Base-by-base conservation (phyloP, 1,139 yeast genomes). In the Debaryomyces coudertii region DNA sequence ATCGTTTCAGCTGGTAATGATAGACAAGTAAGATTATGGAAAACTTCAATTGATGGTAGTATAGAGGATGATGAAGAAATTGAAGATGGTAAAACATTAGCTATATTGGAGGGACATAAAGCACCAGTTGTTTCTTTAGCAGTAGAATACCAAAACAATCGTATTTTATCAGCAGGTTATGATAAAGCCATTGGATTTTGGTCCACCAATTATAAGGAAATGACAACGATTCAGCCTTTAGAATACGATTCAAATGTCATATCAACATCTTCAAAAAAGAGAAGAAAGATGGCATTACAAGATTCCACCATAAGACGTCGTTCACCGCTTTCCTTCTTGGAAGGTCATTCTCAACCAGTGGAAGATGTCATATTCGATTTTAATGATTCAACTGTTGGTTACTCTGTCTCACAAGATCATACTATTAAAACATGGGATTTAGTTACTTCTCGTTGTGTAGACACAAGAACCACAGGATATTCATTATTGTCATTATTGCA, bases 401-500 rank as follows among this genome's bases (percentile, higher is more conserved):
- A 93, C 68, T 90, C 98, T 0, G 97, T 88, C 1, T 87, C 97
- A 3, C 97, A 90, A 65, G 98, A 93, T 69, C 99, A 93, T 64
- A 83, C 96, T 1, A 83, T 93, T 53, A 87, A 88, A 60, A 93
- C 99, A 0, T 93, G 99, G 98, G 99, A 93, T 71, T 75, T 92
- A 58, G 85, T 89, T 16, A 90, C 97, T 5, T 74, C 87, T 14
- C 79, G 88, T 53, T 82, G 89, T 59, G 85, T 90, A 35, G 97
- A 90, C 62, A 87, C 97, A 4, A 85, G 90, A 66, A 80, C 88
- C 20, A 90, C 98, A 0, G 87, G 93, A n/a, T 90, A 80, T 68
- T 85, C 98, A 7, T 75, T 93, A 51, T 76, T 92, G 40, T 87
- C 96, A 1, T 69, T 92, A 36, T 75, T 85, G 36, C 85, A 85